phyloP scores from a whole-genome alignment of 352 stramenopile genomes.

The Phytophthora ramorum region DNA sequence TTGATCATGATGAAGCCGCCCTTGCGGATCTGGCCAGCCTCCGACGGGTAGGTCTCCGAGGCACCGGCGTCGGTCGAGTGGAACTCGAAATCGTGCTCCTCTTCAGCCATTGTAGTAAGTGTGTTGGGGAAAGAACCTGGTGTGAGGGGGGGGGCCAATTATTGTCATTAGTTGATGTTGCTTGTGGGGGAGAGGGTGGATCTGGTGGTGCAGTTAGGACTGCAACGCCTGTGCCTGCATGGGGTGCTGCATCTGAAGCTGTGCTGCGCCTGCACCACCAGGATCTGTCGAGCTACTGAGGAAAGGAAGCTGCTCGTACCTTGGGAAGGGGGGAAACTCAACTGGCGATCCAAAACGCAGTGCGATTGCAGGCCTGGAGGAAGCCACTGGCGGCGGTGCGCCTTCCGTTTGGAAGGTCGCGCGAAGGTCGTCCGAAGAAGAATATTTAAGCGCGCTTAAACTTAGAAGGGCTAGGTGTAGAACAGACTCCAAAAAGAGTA shows the following conservation, averaged over 20 bases:
- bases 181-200: not conserved
- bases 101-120: conserved; percentile 56
- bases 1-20: conserved; percentile 99
- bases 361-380: conserved; percentile 16
- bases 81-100: conserved; percentile 88
- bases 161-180: not conserved
- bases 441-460: conserved; percentile 27
- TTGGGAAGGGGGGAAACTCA: conserved; percentile 51
- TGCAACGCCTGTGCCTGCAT: not conserved
- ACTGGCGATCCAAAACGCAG: conserved; percentile 41
- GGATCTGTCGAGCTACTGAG: not conserved
- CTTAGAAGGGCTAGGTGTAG: not conserved
- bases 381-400: conserved; percentile 7
- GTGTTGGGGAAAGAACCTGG: conserved; percentile 24
- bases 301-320: conserved; percentile 33
- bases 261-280: conserved; percentile 24
- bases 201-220: conserved; percentile 3
- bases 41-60: conserved; percentile 97
- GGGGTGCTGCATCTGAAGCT: not conserved
- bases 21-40: conserved; percentile 99
- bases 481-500: too few species aligned
- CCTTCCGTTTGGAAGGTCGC: not conserved
- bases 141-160: not conserved
- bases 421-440: not conserved
- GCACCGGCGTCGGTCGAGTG: conserved; percentile 97